phyloP scores from a whole-genome alignment of 768 basidiomycete species.

The Amanita muscaria region DNA sequence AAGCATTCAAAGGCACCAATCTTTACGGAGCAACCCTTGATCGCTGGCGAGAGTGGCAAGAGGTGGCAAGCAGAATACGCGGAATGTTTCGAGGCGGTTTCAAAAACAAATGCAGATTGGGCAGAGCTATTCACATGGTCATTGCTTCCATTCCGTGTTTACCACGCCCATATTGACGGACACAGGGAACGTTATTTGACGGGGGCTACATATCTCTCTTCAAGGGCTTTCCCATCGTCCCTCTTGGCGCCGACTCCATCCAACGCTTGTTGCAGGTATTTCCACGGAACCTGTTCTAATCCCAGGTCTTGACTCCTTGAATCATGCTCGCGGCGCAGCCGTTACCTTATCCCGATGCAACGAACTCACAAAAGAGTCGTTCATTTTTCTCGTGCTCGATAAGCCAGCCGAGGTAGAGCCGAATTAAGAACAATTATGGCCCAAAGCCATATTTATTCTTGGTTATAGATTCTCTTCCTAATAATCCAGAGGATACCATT shows the following conservation, averaged over 20 bases:
- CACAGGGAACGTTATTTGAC: conserved; percentile 64
- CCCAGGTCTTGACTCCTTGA: conserved; percentile 80
- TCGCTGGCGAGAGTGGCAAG: conserved; percentile 43
- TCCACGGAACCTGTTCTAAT: conserved; percentile 70
- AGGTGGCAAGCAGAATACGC: conserved; percentile 60
- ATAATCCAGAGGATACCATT: conserved; percentile 85
- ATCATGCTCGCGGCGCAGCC: conserved; percentile 72
- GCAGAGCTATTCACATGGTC: conserved; percentile 60
- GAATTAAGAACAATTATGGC: conserved; percentile 75
- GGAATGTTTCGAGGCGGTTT: conserved; percentile 37
- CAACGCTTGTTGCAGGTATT: conserved; percentile 41
- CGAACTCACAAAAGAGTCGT: conserved; percentile 16
- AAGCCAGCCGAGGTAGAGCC: conserved; percentile 22
- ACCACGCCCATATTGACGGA: conserved; percentile 4
- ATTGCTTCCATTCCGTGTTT: conserved; percentile 14
- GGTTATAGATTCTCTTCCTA: conserved; percentile 82
- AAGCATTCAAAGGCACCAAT: conserved; percentile 69
- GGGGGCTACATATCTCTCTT: conserved; percentile 72
- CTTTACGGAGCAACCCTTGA: conserved; percentile 70
- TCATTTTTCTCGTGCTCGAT: conserved; percentile 59
- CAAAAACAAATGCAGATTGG: conserved; percentile 29
- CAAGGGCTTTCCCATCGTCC: conserved; percentile 85
- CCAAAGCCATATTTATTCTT: conserved; percentile 84
- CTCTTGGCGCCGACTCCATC: conserved; percentile 52
- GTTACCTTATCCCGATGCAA: conserved; percentile 60